Base-by-base conservation (phyloP, 208 protist genomes). In the Giardia muris region DNA sequence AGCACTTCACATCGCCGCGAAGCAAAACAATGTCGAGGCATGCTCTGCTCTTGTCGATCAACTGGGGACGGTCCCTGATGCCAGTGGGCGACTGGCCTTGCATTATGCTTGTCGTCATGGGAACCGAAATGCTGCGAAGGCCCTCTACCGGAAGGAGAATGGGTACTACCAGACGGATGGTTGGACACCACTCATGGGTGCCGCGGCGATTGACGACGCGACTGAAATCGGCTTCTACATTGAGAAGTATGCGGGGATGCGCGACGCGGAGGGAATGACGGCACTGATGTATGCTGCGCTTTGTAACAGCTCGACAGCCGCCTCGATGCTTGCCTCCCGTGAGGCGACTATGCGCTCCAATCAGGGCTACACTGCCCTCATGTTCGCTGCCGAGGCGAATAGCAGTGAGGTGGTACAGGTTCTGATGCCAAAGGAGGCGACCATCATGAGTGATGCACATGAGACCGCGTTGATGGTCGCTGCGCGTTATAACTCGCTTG, bases 241-340 rank as follows among this genome's bases (percentile, higher is more conserved):
- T 76, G 57, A 76, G 57, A 76, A 76, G 19, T 76, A 76, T 30
- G 57, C 30, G 19, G 57, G 57, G 30, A 76, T 76, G 57, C 10
- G 30, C 19, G 86, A 89, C 42, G 45, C n/a, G 4, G 86, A 89
- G 4, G 86, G 86, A 4, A 89, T 46, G 42, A 89, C 86, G 19
- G 86, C 86, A 43, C 86, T 89, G 19, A 89, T 89, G 86, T 89
- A 89, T 89, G 86, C 86, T 46, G 86, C 86, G 42, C 39, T 44
- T 10, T 46, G 42, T 43, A 89, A 89, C 42, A 89, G 45, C 45
- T 43, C 86, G 3, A 89, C n/a, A 19, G 4, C 22, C 42, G 45
- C 45, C 45, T 30, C 30, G 57, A 10, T 39, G 57, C 57, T 76
- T 30, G 10, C 30, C 19, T 10, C 10, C 19, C 10, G 57, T 10